A percentile compares a stretch with the other conserved stretches of the same genome.
Conservation (phyloP, 164 flowering plant species). For the Liriodendron chinense region DNA sequence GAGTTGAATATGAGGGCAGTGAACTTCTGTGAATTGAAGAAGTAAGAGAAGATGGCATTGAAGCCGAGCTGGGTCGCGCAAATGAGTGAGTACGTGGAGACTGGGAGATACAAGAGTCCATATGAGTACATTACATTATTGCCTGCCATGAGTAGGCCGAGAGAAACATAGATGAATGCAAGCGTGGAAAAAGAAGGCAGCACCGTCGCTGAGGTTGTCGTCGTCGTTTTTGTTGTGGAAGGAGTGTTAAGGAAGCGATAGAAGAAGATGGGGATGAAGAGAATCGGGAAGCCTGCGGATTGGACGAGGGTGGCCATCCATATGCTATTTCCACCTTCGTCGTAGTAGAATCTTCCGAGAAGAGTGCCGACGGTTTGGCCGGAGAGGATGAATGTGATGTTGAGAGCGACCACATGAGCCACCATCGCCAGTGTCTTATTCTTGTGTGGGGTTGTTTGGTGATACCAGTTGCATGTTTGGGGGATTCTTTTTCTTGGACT, state of each 20-base stretch:
- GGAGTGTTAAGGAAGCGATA: background rate
- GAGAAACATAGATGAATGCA: slow-evolving; percentile 12
- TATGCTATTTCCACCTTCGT: slow-evolving; percentile 32
- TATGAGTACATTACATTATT: slow-evolving; percentile 26
- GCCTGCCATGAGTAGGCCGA: slow-evolving; percentile 19
- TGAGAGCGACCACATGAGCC: slow-evolving; percentile 32
- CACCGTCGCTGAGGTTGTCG: background rate
- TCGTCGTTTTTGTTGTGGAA: background rate
- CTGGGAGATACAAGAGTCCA: slow-evolving; percentile 31
- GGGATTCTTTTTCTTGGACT: background rate
- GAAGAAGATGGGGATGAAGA: slow-evolving; percentile 19
- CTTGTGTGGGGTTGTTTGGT: background rate
- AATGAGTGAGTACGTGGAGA: slow-evolving; percentile 30
- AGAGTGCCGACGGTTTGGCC: slow-evolving; percentile 28
- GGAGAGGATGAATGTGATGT: slow-evolving; percentile 23
- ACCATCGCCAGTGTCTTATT: slow-evolving; percentile 22
- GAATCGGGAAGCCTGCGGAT: slow-evolving; percentile 27
- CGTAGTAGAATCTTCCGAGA: slow-evolving; percentile 30
- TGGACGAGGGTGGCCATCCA: slow-evolving; percentile 37
- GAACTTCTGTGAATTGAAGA: slow-evolving; percentile 29
- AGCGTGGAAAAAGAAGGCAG: slow-evolving; percentile 11
- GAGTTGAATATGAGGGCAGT: slow-evolving; percentile 24
- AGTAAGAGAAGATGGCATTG: slow-evolving; percentile 28
- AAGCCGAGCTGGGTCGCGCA: slow-evolving; percentile 32
- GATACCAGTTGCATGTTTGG: slow-evolving; percentile 10